Base-by-base conservation (phyloP, 2,329 filamentous ascomycete genomes). In the Arthrinium puccinioides region DNA sequence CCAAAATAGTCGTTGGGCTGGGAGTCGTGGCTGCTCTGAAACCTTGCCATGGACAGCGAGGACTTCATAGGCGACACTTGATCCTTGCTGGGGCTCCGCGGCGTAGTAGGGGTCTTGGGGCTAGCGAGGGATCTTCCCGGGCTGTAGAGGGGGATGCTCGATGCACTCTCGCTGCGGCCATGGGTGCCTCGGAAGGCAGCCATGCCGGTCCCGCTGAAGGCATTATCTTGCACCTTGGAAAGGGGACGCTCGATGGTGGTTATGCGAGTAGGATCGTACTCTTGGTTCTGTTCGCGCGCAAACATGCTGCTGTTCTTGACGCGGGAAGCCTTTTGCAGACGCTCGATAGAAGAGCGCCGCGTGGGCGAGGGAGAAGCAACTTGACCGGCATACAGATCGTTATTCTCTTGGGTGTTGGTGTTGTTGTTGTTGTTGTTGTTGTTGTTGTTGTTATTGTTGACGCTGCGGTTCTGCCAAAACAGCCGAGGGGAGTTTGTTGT, bases 291-390 rank as follows among this genome's bases (percentile, higher is more conserved):
- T 64, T 96, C 89, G 38, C 89, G 83, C 28, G 87, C 88, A 58
- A 95, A 87, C 72, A 97, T 96, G 66, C 83, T 94, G 74, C 90
- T 96, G 68, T 95, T 97, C 73, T 90, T 95, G 53, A 98, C 92
- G 43, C 92, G 84, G 38, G 90, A 95, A 21, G 88, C 89, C 59
- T 83, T 87, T 66, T 96, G 94, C 42, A 98, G 74, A 55, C 89
- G 89, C 72, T 98, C 92, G 49, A 98, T 89, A 14, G 90, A 97
- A 31, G 87, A 86, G 56, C 90, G 82, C 54, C 87, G 84, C 40
- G 79, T 82, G 16, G 86, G 80, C 31, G 83, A 82, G 7, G 82
- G 77, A 9, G 84, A 79, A 29, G 74, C 69, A 21, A 65, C 61
- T 35, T 77, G 71, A 40, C 71, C 69, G 44, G 75, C 70, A 46